A percentile compares a stretch with the other conserved stretches of the same genome.
Evolutionary conservation across 305 asterid genomes (phyloP).

Genomic region (Stenogyne calaminthoides): DNA sequence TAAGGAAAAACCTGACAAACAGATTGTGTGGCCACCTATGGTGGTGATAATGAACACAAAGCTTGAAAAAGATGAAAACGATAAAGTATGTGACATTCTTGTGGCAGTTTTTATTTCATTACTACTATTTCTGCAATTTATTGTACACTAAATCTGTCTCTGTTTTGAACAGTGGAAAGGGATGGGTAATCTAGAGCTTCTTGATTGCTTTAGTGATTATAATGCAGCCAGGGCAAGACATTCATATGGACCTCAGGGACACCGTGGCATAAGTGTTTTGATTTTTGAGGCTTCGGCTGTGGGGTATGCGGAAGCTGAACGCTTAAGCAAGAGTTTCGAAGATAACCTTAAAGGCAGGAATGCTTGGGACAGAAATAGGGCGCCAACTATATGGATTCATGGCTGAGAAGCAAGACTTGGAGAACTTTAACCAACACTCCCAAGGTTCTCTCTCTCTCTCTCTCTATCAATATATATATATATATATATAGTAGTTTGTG

Average conservation of each 20-base stretch:
- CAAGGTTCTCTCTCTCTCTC: conserved; percentile 46
- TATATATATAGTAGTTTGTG: neutral
- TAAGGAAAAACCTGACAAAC: conserved; percentile 46
- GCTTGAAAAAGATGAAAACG: conserved; percentile 59
- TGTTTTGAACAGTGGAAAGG: conserved; percentile 79
- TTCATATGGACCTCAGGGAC: conserved; percentile 95
- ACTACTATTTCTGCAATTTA: neutral
- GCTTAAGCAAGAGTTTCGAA: conserved; percentile 69
- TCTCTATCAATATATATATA: neutral
- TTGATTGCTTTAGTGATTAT: conserved; percentile 59
- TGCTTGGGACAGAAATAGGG: conserved; percentile 60
- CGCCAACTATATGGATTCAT: conserved; percentile 83
- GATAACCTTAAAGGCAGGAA: conserved; percentile 51
- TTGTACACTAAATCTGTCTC: conserved; percentile 24
- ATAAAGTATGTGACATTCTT: conserved; percentile 39
- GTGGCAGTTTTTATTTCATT: conserved; percentile 5
- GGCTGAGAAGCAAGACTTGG: conserved; percentile 68
- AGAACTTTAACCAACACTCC: conserved; percentile 61
- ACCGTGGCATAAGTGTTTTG: conserved; percentile 80
- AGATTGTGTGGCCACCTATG: conserved; percentile 85
- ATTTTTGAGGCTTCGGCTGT: conserved; percentile 85
- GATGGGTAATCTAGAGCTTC: conserved; percentile 93
- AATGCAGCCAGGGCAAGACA: conserved; percentile 64
- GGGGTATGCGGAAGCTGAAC: conserved; percentile 84
- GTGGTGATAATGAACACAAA: conserved; percentile 73